phyloP scores from a whole-genome alignment of 768 basidiomycete species.

The Lyophyllum shimeji region DNA sequence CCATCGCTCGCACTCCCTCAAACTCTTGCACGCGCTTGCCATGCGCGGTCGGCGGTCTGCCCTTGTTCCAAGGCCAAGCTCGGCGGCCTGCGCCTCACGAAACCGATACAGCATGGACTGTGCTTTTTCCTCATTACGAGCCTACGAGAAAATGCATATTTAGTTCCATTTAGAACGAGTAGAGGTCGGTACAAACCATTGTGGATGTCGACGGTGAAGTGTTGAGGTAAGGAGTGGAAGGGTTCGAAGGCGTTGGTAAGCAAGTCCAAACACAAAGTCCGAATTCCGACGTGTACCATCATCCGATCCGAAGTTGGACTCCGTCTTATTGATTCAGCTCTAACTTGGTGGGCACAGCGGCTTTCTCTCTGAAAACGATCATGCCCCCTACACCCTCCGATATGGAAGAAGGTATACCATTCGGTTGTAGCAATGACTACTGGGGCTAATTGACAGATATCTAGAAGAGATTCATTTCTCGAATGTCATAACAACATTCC shows the following conservation, averaged over 20 bases:
- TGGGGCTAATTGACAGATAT: slow-evolving; percentile 9
- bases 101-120: slow-evolving; percentile 60
- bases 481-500: slow-evolving; percentile 74
- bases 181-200: slow-evolving; percentile 12
- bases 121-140: slow-evolving; percentile 93
- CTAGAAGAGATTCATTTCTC: slow-evolving; percentile 71
- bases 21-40: slow-evolving; percentile 88
- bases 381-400: slow-evolving; percentile 28
- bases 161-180: not conserved
- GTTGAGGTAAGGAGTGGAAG: slow-evolving; percentile 1
- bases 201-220: slow-evolving; percentile 8
- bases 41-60: slow-evolving; percentile 86
- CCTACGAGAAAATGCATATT: slow-evolving; percentile 41
- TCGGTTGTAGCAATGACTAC: not conserved
- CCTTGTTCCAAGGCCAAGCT: slow-evolving; percentile 88
- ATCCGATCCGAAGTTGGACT: not conserved
- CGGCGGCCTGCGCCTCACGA: slow-evolving; percentile 93
- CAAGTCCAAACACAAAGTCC: slow-evolving; percentile 16
- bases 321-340: not conserved
- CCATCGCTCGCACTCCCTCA: slow-evolving; percentile 95
- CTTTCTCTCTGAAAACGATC: slow-evolving; percentile 2
- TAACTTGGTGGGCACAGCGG: not conserved
- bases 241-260: slow-evolving; percentile 16
- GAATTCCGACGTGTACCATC: not conserved
- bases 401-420: slow-evolving; percentile 34